A percentile compares a stretch with the other conserved stretches of the same genome.
Conservation (phyloP, 2,329 filamentous ascomycete genomes). For the Epichloe bromicola region DNA sequence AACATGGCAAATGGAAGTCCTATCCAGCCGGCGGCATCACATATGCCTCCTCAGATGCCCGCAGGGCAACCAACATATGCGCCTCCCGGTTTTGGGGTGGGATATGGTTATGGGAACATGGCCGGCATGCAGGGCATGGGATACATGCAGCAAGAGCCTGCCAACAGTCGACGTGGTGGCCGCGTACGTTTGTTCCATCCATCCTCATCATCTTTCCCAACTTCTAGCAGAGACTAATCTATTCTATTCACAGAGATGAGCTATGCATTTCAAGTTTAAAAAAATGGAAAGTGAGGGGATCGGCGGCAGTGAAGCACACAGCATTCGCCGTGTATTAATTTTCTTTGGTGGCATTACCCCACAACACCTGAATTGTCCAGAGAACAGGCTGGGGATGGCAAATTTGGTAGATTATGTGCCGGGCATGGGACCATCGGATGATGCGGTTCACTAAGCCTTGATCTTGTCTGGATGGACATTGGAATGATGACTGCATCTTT, state of each 20-base stretch:
- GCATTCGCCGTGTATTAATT: not conserved
- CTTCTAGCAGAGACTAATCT: not conserved
- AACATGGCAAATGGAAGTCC: slow-evolving; percentile 38
- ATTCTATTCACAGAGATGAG: slow-evolving; percentile 15
- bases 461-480: not conserved
- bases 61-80: slow-evolving; percentile 30
- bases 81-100: slow-evolving; percentile 37
- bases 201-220: not conserved
- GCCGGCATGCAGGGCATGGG: slow-evolving; percentile 35
- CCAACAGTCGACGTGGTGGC: slow-evolving; percentile 39
- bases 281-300: not conserved
- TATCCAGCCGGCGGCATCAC: slow-evolving; percentile 30
- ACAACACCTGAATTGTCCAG: not conserved
- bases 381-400: not conserved
- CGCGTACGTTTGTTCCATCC: slow-evolving; percentile 33
- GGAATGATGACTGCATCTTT: slow-evolving; percentile 1
- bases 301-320: not conserved
- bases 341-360: not conserved
- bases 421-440: not conserved
- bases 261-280: not conserved
- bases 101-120: slow-evolving; percentile 33
- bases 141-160: slow-evolving; percentile 41
- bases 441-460: not conserved
- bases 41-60: slow-evolving; percentile 28
- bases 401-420: slow-evolving; percentile 6